Base-by-base conservation (phyloP, 345 rosid species). In the Jatropha curcas region DNA sequence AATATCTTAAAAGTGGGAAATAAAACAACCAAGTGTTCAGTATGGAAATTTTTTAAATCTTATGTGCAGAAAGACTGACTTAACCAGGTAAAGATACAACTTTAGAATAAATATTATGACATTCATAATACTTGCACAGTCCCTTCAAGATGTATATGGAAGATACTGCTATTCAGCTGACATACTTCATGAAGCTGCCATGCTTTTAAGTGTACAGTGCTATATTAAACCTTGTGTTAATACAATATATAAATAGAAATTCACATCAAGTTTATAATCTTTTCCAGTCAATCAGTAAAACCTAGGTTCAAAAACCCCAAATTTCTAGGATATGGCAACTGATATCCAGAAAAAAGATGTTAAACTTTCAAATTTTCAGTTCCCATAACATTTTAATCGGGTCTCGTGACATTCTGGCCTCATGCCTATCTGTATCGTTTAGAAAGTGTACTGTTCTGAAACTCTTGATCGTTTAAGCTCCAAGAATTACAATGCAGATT, bases 221-320 rank as follows among this genome's bases (percentile, higher is more conserved):
- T n/a, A n/a, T n/a, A n/a, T n/a, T n/a, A n/a, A n/a, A n/a, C n/a
- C n/a, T n/a, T n/a, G n/a, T n/a, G 34, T 24, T 46, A 51, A 33
- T 7, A n/a, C n/a, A n/a, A n/a, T n/a, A n/a, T n/a, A 33, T 34
- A 22, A 65, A 16, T 25, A 17, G 70, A 28, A 20, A n/a, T n/a
- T n/a, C n/a, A 30, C 27, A 25, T n/a, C n/a, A 17, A 65, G 20
- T 5, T 19, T 27, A 66, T 13, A 17, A 45, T 33, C 22, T 31
- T 35, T n/a, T n/a, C n/a, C 70, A 28, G 57, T 51, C 8, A 4
- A 57, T 66, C 70, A 46, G 30, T n/a, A n/a, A 17, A 48, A 65
- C 7, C 27, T 14, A 4, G n/a, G 22, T 41, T 17, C 19, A 9
- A 41, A 64, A 64, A 27, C 19, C 28, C 1, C 19, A 60, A 24